Evolutionary conservation across 1,284 basidiomycete species (phyloP).

Genomic region (Tilletia walkeri): DNA sequence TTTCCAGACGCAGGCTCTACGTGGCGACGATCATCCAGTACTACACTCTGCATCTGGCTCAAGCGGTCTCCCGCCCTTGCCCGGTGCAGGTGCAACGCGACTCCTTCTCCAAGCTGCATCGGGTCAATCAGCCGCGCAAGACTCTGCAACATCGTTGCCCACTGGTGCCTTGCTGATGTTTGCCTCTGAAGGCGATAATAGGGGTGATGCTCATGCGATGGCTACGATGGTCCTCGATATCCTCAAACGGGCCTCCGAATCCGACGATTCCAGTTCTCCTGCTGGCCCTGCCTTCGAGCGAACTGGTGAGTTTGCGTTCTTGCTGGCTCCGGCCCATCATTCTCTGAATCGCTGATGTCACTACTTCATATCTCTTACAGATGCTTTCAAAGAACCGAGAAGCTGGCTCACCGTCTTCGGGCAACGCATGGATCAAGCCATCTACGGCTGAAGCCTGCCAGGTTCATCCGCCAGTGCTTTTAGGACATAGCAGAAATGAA

Average conservation of each 20-base stretch:
- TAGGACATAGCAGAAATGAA: background rate
- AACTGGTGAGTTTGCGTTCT: background rate
- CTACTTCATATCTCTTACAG: background rate
- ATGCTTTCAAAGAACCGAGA: background rate
- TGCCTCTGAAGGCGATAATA: constrained; percentile 45
- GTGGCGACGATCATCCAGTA: too few species aligned
- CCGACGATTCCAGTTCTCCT: background rate
- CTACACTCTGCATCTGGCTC: background rate
- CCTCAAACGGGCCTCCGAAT: background rate
- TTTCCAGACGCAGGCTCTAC: constrained; percentile 8
- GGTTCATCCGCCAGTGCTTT: background rate
- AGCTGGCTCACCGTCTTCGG: constrained; percentile 16
- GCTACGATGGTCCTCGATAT: background rate
- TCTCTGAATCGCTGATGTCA: background rate
- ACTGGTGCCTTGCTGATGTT: constrained; percentile 38
- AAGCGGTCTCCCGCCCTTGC: constrained; percentile 29
- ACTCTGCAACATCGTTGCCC: too few species aligned
- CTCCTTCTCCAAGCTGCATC: constrained; percentile 21
- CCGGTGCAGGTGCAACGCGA: constrained; percentile 30
- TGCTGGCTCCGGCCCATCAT: too few species aligned
- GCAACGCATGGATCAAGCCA: background rate
- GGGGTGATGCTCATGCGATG: constrained; percentile 40
- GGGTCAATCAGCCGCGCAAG: background rate
- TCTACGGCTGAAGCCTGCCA: background rate
- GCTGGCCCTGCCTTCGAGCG: background rate